Percentiles rank a stretch among this genome's conserved stretches.
Conservation (phyloP, 176 grass and related monocot genomes). For the Pontederia paniculata region DNA sequence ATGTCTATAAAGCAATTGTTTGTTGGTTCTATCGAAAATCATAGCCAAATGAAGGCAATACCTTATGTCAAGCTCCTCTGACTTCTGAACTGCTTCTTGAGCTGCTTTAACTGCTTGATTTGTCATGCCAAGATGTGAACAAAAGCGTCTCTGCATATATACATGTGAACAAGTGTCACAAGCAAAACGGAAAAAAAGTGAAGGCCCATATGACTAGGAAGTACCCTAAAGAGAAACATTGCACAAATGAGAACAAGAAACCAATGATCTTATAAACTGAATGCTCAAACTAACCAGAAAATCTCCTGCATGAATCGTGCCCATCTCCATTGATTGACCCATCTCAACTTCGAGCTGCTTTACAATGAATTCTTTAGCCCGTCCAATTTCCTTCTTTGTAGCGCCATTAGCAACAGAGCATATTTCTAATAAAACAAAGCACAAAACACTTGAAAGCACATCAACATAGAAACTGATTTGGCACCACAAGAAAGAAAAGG, state of each 20-base stretch:
- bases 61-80: constrained; percentile 16
- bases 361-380: constrained; percentile 8
- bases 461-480: not conserved
- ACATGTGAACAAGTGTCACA: no score
- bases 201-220: no score
- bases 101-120: constrained; percentile 14
- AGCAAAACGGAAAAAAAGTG: no score
- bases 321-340: constrained; percentile 14
- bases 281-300: constrained; percentile 9
- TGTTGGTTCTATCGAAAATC: not conserved
- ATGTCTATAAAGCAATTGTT: not conserved
- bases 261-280: no score
- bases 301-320: constrained; percentile 12
- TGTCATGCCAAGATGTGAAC: constrained; percentile 17
- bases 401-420: constrained; percentile 12
- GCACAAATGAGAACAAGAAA: no score
- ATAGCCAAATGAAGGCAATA: not conserved
- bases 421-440: not conserved
- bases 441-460: not conserved
- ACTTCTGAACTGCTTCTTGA: constrained; percentile 16
- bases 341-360: constrained; percentile 10
- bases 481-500: not conserved
- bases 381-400: constrained; percentile 9
- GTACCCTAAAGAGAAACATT: no score
- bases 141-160: constrained; percentile 5